These are phyloP conservation scores for Jatropha multifida DNA, from an alignment of 441 rosid genomes.

Conservation along the genomic window DNA sequence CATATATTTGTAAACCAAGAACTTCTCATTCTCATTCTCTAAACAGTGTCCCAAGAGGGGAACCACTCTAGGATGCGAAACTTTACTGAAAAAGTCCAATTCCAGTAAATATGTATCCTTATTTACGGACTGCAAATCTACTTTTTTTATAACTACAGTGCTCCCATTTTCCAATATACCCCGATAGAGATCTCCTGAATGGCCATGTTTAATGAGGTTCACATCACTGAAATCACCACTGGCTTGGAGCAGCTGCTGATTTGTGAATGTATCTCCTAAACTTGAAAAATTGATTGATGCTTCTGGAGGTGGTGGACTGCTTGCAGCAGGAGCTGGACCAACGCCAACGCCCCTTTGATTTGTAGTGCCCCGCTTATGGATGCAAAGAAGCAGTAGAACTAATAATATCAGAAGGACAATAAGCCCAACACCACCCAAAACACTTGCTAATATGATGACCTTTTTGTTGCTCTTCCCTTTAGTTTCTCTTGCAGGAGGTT, in stretches of 20 bases:
- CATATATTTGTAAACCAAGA: slow-evolving; percentile 82
- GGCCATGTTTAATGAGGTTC: slow-evolving; percentile 85
- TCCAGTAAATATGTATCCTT: slow-evolving; percentile 62
- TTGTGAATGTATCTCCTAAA: slow-evolving; percentile 71
- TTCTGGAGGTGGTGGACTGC: slow-evolving; percentile 43
- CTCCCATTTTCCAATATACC: slow-evolving; percentile 62
- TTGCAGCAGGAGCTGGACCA: slow-evolving; percentile 52
- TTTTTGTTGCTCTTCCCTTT: slow-evolving; percentile 44
- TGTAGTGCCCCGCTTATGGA: slow-evolving; percentile 38
- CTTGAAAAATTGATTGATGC: slow-evolving; percentile 49
- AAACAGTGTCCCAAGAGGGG: slow-evolving; percentile 85
- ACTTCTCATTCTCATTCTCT: slow-evolving; percentile 75
- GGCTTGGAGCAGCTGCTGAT: slow-evolving; percentile 63
- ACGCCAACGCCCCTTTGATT: slow-evolving; percentile 49
- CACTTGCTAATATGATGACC: slow-evolving; percentile 56
- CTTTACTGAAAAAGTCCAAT: slow-evolving; percentile 70
- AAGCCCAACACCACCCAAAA: slow-evolving; percentile 65
- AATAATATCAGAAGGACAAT: slow-evolving; percentile 39
- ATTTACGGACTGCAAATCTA: slow-evolving; percentile 47
- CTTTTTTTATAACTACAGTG: slow-evolving; percentile 66
- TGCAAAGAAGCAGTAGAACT: slow-evolving; percentile 42
- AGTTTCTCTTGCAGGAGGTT: slow-evolving; percentile 35
- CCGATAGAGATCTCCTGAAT: slow-evolving; percentile 79
- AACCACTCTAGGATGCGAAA: slow-evolving; percentile 66
- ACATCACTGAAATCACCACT: slow-evolving; percentile 64